Conservation (phyloP, 169 alveolate species). For the Cryptosporidium viatorum region DNA sequence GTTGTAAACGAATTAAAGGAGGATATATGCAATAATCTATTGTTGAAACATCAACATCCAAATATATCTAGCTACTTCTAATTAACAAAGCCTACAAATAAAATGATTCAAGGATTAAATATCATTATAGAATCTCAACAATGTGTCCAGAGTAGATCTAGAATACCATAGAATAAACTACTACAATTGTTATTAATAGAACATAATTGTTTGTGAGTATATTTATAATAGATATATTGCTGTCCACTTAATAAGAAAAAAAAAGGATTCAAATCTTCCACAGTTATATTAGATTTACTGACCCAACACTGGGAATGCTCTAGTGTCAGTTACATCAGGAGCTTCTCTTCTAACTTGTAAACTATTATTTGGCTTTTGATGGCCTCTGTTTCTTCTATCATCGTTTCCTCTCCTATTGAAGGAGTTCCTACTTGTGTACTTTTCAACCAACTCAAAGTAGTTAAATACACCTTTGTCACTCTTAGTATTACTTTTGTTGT, state of each 20-base stretch:
- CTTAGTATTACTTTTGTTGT: not conserved
- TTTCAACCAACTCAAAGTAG: constrained; percentile 55
- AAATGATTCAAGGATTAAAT: constrained; percentile 8
- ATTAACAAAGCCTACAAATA: not conserved
- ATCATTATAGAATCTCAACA: constrained; percentile 3
- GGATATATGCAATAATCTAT: not conserved
- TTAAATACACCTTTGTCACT: constrained; percentile 40
- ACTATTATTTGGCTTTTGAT: not conserved
- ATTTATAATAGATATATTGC: not conserved
- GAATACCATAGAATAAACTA: not conserved
- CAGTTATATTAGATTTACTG: not conserved
- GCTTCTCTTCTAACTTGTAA: constrained; percentile 65
- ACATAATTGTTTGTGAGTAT: not conserved
- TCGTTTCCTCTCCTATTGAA: constrained; percentile 18
- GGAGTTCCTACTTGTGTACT: constrained; percentile 28
- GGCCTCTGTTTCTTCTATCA: constrained; percentile 16
- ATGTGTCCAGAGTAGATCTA: not conserved
- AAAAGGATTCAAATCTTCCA: not conserved
- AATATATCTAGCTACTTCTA: not conserved
- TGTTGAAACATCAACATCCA: not conserved
- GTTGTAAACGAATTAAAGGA: not conserved
- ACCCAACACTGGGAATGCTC: constrained; percentile 67
- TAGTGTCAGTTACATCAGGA: constrained; percentile 68
- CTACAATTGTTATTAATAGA: not conserved
- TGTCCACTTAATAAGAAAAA: not conserved